Base-by-base conservation (phyloP, 2,329 filamentous ascomycete species). In the Immersiporthe knoxdaviesiana region DNA sequence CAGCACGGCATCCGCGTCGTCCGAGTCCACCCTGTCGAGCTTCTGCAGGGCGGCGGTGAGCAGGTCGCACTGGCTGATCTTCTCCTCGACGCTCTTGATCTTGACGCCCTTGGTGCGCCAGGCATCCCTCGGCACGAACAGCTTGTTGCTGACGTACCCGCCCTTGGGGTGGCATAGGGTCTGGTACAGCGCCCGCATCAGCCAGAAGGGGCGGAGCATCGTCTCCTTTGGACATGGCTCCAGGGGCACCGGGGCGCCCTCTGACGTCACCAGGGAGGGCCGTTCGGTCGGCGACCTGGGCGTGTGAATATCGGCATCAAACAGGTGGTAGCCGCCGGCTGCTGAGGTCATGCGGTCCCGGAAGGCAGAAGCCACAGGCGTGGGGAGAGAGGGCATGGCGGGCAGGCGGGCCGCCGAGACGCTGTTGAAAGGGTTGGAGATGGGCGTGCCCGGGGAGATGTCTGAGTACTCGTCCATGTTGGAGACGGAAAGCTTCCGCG, bases 21-120 rank as follows among this genome's bases (percentile, higher is more conserved):
- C 91, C 0, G 91, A 96, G 75, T 99, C 93, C 0, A 97, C 94
- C 72, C 89, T 87, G 8, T 90, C 88, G 47, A 99, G 86, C 77
- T 94, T 96, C 68, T 93, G 85, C 39, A 99, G 83, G 12, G 95
- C 94, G 0, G 94, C 93, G 0, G 95, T 98, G 63, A 99, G 85
- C 65, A 93, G 85, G 78, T 99, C 96, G 78, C 94, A 97, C 72
- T 94, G 93, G 16, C 92, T 88, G 66, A 97, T 90, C 82, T 99
- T 99, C 75, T 99, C 96, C 73, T 99, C 96, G 0, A 98, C 77
- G 44, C 90, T 91, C 81, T 94, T 96, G 32, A 99, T 85, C 80
- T 97, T 98, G 66, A 97, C 94, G 37, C 93, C 94, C 77, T 95
- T 95, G 10, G 97, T 94, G 68, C 90, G 88, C 96, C 96, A 99